Evolutionary conservation across 2,329 filamentous ascomycete genomes (phyloP).

Genomic region (Diaporthe sp.): DNA sequence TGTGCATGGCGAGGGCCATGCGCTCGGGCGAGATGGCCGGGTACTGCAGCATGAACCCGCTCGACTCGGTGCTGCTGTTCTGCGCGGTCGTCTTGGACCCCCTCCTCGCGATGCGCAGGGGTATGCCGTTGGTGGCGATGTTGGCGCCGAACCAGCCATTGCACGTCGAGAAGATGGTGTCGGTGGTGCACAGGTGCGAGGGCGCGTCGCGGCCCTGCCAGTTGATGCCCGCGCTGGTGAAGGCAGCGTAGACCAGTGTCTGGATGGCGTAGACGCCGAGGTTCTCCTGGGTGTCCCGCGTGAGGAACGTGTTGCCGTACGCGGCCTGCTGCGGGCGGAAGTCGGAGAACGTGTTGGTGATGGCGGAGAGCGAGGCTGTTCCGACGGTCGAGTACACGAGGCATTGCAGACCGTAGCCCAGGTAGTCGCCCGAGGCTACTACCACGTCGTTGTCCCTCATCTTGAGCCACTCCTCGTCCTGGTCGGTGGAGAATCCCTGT

Average conservation of each 20-base stretch:
- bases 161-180: slow-evolving; percentile 16
- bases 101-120: neutral
- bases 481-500: neutral
- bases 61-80: neutral
- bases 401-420: slow-evolving; percentile 2
- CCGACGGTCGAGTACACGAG: neutral
- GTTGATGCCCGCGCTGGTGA: slow-evolving; percentile 10
- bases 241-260: slow-evolving; percentile 6
- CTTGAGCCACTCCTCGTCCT: neutral
- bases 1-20: slow-evolving; percentile 16
- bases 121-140: neutral
- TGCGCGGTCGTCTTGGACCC: neutral
- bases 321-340: slow-evolving; percentile 13
- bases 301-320: slow-evolving; percentile 10
- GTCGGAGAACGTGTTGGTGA: slow-evolving; percentile 11
- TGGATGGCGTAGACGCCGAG: slow-evolving; percentile 18
- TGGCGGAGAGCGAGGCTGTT: slow-evolving; percentile 11
- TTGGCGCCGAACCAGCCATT: slow-evolving; percentile 15
- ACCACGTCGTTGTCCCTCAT: neutral
- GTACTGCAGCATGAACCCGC: slow-evolving; percentile 5
- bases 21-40: slow-evolving; percentile 8
- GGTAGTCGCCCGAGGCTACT: neutral
- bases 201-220: neutral
- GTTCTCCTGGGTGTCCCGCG: neutral
- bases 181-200: slow-evolving; percentile 4